Conservation (phyloP, 2,329 filamentous ascomycete genomes). For the Penicillium sp. region DNA sequence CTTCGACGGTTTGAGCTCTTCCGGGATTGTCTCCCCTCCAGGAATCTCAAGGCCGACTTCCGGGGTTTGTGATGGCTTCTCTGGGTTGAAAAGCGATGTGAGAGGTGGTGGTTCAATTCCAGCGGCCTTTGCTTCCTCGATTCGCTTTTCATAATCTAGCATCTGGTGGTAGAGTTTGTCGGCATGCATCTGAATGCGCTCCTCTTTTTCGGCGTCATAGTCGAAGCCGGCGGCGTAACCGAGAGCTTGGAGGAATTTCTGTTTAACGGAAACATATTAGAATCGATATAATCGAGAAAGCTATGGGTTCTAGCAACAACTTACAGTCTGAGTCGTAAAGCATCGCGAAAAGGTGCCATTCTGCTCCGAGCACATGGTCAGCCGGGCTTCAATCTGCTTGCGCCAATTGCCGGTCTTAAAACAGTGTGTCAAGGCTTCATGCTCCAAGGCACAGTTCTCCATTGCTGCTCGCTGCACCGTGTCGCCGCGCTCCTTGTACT, state of each 20-base stretch:
- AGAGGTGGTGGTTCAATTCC: conserved; percentile 45
- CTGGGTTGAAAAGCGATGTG: conserved; percentile 46
- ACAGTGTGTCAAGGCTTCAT: conserved; percentile 79
- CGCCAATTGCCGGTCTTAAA: conserved; percentile 69
- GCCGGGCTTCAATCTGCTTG: conserved; percentile 53
- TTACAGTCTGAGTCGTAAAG: conserved; percentile 80
- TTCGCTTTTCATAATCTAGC: conserved; percentile 73
- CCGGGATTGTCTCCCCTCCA: conserved; percentile 38
- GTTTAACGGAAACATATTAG: conserved; percentile 1
- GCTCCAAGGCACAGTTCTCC: conserved; percentile 90
- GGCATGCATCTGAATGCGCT: conserved; percentile 93
- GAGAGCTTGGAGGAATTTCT: conserved; percentile 86
- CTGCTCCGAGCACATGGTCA: conserved; percentile 80
- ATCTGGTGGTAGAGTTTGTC: conserved; percentile 87
- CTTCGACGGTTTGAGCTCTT: conserved; percentile 39
- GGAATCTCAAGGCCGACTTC: conserved; percentile 34
- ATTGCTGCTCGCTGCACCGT: conserved; percentile 77
- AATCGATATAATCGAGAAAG: neutral
- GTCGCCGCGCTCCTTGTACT: conserved; percentile 77
- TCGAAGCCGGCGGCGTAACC: conserved; percentile 75
- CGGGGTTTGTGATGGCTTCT: conserved; percentile 22
- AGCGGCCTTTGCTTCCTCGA: conserved; percentile 58
- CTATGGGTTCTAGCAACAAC: conserved; percentile 25
- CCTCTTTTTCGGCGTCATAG: conserved; percentile 67
- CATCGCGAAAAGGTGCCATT: conserved; percentile 79